These are phyloP conservation scores for Dactylorhiza incarnata DNA, from an alignment of 106 monocot genomes.

Conservation along the genomic window DNA sequence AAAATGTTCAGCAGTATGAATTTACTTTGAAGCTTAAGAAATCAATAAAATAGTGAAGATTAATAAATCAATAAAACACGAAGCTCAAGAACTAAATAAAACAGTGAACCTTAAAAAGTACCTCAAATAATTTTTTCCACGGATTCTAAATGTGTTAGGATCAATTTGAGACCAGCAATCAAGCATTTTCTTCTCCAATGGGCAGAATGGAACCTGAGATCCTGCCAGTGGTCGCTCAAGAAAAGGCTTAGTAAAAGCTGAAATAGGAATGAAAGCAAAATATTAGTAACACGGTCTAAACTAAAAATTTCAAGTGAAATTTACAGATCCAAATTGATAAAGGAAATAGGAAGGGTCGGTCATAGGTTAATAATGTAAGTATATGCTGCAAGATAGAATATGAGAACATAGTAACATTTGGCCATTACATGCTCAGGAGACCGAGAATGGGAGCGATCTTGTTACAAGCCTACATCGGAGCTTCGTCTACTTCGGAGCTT, in stretches of 20 bases:
- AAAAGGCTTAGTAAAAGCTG: slow-evolving; percentile 19
- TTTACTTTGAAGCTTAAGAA: neutral
- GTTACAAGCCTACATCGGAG: too few species aligned
- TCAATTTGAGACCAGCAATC: slow-evolving; percentile 83
- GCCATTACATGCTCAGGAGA: neutral
- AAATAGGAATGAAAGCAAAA: neutral
- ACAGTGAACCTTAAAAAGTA: slow-evolving; percentile 13
- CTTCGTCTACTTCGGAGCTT: too few species aligned
- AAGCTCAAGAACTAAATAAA: neutral
- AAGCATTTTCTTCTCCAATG: slow-evolving; percentile 70
- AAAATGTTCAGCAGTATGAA: neutral
- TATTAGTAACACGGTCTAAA: neutral
- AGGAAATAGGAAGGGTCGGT: neutral
- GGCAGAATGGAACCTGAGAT: slow-evolving; percentile 75
- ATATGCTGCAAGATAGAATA: neutral
- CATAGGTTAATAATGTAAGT: neutral
- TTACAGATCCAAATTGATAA: neutral
- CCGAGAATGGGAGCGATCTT: too few species aligned
- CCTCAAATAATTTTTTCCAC: slow-evolving; percentile 85
- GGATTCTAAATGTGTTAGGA: slow-evolving; percentile 73
- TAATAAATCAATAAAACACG: neutral
- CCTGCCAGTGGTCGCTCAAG: slow-evolving; percentile 94
- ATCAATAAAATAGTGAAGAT: neutral
- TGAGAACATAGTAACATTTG: neutral
- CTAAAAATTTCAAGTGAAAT: neutral